Conservation (phyloP, 139 green algal genomes). For the Zygnema circumcarinatum region DNA sequence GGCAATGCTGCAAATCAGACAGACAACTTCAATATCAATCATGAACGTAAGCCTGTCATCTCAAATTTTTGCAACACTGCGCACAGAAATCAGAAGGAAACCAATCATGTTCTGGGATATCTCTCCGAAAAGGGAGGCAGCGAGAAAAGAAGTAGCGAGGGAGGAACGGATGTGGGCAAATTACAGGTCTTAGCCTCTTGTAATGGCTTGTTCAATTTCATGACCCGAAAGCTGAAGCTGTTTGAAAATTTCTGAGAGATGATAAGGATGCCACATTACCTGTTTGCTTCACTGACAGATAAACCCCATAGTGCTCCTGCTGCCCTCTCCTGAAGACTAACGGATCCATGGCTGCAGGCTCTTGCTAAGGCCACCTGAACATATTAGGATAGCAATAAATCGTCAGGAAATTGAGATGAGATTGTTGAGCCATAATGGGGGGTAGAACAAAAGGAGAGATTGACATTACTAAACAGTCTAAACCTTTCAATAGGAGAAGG, state of each 20-base stretch:
- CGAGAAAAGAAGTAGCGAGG: no score
- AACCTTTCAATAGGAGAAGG: no score
- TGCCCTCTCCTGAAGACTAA: constrained; percentile 23
- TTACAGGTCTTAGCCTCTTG: no score
- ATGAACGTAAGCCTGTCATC: background rate
- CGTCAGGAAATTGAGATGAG: background rate
- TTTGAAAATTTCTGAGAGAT: no score
- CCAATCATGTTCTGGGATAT: background rate
- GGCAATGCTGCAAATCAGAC: constrained; percentile 11
- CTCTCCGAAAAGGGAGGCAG: no score
- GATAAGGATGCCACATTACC: no score
- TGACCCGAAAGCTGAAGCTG: no score
- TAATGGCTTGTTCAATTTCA: no score
- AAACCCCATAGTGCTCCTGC: constrained; percentile 41
- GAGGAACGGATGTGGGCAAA: no score
- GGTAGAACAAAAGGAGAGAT: no score
- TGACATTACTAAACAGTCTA: no score
- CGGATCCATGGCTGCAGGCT: background rate
- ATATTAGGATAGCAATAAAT: background rate
- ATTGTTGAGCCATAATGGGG: background rate
- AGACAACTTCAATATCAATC: background rate
- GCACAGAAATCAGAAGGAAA: background rate
- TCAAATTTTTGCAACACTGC: background rate
- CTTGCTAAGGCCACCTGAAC: constrained; percentile 1
- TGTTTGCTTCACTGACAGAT: constrained; percentile 42